Evolutionary conservation across 345 rosid species (phyloP), one percentile per base, ranked within the genome.

Genomic region (Acer yangbiense): DNA sequence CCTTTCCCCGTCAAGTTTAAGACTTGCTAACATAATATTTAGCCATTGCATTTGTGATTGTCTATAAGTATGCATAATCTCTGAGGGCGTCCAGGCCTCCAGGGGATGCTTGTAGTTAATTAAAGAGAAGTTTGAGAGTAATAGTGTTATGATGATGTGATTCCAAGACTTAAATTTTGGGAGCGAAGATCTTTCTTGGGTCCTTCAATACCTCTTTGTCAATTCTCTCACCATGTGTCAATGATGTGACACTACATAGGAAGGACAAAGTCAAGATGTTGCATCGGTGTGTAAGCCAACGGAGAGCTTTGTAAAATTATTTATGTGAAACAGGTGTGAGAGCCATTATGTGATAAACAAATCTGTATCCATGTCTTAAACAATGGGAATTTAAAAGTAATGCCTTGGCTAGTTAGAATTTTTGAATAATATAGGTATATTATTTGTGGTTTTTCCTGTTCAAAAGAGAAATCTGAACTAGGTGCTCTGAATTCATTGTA

Each of bases 21-120:
- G 41, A 58, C 76, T 35, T 13, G 57, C 68, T 61, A 73, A 32
- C 60, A 50, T 65, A 50, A 75, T 29, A 27, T 11, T 29, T 35
- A 9, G 67, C 67, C 76, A 50, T 35, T 54, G 29, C 52, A 8
- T 65, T 32, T 65, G 21, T 65, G 55, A 64, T 5, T 8, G 18
- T 61, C 4, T 21, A 25, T 64, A 8, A 3, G 21, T 57, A 18
- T 57, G 62, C 6, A n/a, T 13, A 50, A 50, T 57, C 62, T 57
- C 62, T 57, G 23, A 57, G 62, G 62, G 62, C 6, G 23, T 1
- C 3, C 9, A 7, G 21, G 61, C 29, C 29, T 27, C 29, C 29
- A 32, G 35, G 35, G 23, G 23, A 20, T 57, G 62, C 23, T 57
- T 57, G 62, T 57, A 57, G 62, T n/a, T 57, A 21, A 10, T 57